A percentile compares a stretch with the other conserved stretches of the same genome.
phyloP scores from a whole-genome alignment of 2,329 filamentous ascomycete genomes.

The Meredithiella fracta region DNA sequence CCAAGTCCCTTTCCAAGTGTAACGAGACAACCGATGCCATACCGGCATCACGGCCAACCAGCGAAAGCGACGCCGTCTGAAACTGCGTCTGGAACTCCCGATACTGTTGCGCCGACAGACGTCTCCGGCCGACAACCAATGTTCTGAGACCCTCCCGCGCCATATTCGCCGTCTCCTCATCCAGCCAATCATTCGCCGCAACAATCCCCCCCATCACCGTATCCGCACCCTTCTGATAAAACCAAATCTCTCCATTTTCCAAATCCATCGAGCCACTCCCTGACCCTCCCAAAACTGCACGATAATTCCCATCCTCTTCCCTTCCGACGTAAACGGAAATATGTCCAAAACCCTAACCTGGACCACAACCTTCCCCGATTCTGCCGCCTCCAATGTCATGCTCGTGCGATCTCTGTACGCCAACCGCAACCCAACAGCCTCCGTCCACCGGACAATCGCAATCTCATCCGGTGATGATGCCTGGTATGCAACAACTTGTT shows the following conservation, averaged over 20 bases:
- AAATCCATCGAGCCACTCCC: constrained; percentile 31
- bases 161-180: constrained; percentile 99
- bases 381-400: constrained; percentile 66
- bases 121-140: constrained; percentile 84
- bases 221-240: constrained; percentile 96
- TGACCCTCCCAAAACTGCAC: constrained; percentile 61
- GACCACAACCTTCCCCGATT: constrained; percentile 58
- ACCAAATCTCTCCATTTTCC: constrained; percentile 72
- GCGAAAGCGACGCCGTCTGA: constrained; percentile 62
- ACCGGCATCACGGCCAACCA: constrained; percentile 62
- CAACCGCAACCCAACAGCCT: constrained; percentile 74
- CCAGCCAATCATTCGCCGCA: constrained; percentile 91
- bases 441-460: constrained; percentile 90
- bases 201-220: constrained; percentile 97
- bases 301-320: constrained; percentile 95
- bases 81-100: constrained; percentile 60
- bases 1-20: constrained; percentile 72
- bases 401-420: constrained; percentile 71
- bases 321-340: constrained; percentile 94
- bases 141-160: constrained; percentile 89
- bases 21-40: constrained; percentile 68
- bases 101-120: constrained; percentile 63
- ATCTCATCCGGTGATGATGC: constrained; percentile 97
- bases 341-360: constrained; percentile 80
- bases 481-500: constrained; percentile 71